phyloP scores from a whole-genome alignment of 1,284 basidiomycete genomes.

The Leccinum fallax region DNA sequence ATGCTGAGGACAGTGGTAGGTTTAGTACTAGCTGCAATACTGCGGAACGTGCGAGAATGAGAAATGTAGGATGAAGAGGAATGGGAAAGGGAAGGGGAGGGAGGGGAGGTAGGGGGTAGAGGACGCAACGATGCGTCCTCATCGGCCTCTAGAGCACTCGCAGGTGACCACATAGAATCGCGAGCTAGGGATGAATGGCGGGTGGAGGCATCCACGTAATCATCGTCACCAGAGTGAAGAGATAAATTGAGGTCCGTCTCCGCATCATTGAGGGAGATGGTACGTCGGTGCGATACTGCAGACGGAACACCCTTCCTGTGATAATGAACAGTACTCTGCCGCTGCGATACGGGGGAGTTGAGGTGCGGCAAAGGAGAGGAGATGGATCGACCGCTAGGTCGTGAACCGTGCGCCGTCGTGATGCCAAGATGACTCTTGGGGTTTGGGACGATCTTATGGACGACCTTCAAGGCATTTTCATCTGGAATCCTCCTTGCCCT shows the following conservation, averaged over 20 bases:
- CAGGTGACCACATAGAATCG: constrained; percentile 75
- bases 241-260: constrained; percentile 40
- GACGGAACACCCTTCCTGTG: constrained; percentile 39
- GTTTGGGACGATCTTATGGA: constrained; percentile 17
- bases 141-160: constrained; percentile 76
- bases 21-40: constrained; percentile 89
- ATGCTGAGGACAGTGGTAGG: constrained; percentile 92
- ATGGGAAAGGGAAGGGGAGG: constrained; percentile 80
- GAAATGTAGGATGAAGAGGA: constrained; percentile 81
- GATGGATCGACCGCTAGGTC: constrained; percentile 31
- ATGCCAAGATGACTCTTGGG: constrained; percentile 19
- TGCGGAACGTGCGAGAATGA: constrained; percentile 76
- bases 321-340: constrained; percentile 23
- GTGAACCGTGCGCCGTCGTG: constrained; percentile 26
- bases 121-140: constrained; percentile 89
- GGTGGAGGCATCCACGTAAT: constrained; percentile 43
- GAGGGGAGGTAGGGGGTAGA: constrained; percentile 81
- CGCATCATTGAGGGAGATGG: constrained; percentile 63
- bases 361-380: constrained; percentile 35
- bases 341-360: constrained; percentile 24
- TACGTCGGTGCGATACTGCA: constrained; percentile 48
- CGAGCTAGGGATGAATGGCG: constrained; percentile 58
- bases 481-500: constrained; percentile 50
- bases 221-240: constrained; percentile 46
- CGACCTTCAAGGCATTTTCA: constrained; percentile 18